Percentiles rank a stretch among this genome's conserved stretches.
Evolutionary conservation across 805 yeast genomes (phyloP).

Genomic region (Diddensiella santjacobensis): DNA sequence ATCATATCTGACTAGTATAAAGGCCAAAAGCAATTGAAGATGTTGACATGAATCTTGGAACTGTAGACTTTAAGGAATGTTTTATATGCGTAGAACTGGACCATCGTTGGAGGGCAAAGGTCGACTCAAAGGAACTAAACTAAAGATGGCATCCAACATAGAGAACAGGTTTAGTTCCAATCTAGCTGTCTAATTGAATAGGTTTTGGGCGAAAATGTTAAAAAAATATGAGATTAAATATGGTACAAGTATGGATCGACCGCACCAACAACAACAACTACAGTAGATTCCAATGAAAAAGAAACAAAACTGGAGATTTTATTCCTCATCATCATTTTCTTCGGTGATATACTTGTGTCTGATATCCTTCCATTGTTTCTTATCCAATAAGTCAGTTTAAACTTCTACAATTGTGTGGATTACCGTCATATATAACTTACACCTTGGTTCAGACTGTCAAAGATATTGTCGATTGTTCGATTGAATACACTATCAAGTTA

Average conservation of each 20-base stretch:
- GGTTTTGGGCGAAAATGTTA: no score
- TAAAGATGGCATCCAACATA: no score
- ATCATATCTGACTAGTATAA: no score
- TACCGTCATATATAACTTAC: constrained; percentile 23
- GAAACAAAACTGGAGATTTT: constrained; percentile 16
- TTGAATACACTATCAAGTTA: constrained; percentile 31
- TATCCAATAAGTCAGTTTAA: neutral
- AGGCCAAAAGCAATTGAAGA: no score
- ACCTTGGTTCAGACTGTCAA: constrained; percentile 37
- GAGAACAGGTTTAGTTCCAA: no score
- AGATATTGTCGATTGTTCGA: constrained; percentile 34
- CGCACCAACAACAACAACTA: neutral
- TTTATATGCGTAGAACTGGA: no score
- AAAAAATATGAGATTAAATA: no score
- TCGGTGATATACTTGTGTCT: constrained; percentile 24
- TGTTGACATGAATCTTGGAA: no score
- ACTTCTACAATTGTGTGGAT: neutral
- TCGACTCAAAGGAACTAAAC: no score
- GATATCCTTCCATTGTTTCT: constrained; percentile 34
- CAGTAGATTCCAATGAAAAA: neutral
- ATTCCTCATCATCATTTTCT: constrained; percentile 22
- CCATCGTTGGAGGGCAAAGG: no score
- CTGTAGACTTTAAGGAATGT: no score
- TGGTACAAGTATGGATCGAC: neutral
- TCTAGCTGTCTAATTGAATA: no score